phyloP scores from a whole-genome alignment of 441 rosid genomes.

The Adansonia rubrostipa region DNA sequence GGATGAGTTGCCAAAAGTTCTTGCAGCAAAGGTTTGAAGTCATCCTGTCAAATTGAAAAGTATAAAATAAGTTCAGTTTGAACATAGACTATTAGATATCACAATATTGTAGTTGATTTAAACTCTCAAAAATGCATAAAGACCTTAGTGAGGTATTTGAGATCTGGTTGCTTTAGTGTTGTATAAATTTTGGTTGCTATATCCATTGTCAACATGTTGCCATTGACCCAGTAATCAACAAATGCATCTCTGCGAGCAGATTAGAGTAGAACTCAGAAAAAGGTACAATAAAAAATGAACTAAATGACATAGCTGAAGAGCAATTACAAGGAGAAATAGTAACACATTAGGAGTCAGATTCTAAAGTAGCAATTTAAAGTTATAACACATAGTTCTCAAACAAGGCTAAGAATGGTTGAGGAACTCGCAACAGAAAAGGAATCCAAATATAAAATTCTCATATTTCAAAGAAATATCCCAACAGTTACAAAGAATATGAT shows the following conservation, averaged over 20 bases:
- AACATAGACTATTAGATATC: background rate
- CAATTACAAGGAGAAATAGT: background rate
- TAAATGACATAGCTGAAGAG: slow-evolving; percentile 12
- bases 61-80: background rate
- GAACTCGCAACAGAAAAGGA: background rate
- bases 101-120: background rate
- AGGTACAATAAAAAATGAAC: slow-evolving; percentile 7
- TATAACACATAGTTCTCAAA: background rate
- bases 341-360: slow-evolving; percentile 6
- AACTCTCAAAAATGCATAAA: background rate
- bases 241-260: slow-evolving; percentile 72
- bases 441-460: background rate
- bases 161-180: slow-evolving; percentile 79
- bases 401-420: background rate
- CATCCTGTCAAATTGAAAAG: slow-evolving; percentile 63
- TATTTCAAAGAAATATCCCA: background rate
- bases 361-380: background rate
- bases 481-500: slow-evolving; percentile 5
- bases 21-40: slow-evolving; percentile 83
- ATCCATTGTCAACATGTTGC: slow-evolving; percentile 82
- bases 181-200: slow-evolving; percentile 75
- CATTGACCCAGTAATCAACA: slow-evolving; percentile 85
- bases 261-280: slow-evolving; percentile 26
- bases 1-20: slow-evolving; percentile 97
- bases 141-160: slow-evolving; percentile 81